Percentiles rank a stretch among this genome's conserved stretches.
Conservation (phyloP, 257 asterid genomes). For the Jasminum sambac region DNA sequence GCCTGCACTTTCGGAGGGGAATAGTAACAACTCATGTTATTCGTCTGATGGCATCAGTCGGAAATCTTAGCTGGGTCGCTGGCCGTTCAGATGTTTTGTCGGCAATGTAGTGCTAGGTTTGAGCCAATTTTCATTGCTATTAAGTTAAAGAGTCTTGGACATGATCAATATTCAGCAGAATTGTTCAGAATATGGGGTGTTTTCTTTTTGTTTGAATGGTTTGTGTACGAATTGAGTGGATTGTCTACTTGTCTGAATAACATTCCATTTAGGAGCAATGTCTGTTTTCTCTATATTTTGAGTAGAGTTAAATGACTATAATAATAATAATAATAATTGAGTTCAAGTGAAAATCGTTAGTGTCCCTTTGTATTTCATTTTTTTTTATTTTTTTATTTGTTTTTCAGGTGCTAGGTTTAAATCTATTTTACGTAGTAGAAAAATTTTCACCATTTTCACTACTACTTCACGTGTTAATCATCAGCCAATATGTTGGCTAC, state of each 20-base stretch:
- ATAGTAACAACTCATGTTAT: not conserved
- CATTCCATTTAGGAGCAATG: no score
- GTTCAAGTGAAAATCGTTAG: no score
- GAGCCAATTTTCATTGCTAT: not conserved
- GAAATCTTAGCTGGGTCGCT: conserved; percentile 1
- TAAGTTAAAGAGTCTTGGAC: not conserved
- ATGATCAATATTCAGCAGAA: not conserved
- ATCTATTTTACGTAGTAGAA: no score
- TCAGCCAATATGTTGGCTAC: no score
- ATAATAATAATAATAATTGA: no score
- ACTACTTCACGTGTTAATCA: no score
- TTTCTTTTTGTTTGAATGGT: not conserved
- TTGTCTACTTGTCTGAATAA: not conserved
- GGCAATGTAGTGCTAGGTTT: not conserved
- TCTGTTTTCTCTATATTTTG: no score
- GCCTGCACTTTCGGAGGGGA: conserved; percentile 14
- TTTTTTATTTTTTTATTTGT: no score
- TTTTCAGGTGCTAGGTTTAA: no score
- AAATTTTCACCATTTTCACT: no score
- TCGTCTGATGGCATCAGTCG: not conserved
- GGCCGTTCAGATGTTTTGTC: not conserved
- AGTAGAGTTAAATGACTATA: no score
- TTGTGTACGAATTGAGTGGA: not conserved
- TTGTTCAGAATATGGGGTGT: not conserved
- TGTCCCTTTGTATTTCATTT: no score